phyloP scores from a whole-genome alignment of 2,329 filamentous ascomycete species.

The Pseudocercospora cruenta region DNA sequence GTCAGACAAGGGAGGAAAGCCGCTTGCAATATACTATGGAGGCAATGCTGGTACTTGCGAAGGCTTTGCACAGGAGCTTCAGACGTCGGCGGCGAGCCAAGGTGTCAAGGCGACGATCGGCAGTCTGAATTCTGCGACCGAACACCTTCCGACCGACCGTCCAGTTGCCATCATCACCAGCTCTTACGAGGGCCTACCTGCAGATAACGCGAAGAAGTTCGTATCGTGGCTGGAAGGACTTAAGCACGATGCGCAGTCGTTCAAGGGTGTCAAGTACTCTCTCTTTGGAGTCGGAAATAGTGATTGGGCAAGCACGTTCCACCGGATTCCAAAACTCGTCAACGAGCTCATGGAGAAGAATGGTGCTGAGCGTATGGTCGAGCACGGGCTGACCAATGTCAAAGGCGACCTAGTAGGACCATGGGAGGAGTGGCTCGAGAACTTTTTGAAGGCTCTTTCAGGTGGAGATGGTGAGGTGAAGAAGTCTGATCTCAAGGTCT shows the following conservation, averaged over 20 bases:
- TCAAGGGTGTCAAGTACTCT: constrained; percentile 43
- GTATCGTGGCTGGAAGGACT: constrained; percentile 42
- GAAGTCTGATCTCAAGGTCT: constrained; percentile 5
- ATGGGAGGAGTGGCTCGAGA: constrained; percentile 45
- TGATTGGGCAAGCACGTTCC: constrained; percentile 49
- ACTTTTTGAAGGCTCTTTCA: constrained; percentile 6
- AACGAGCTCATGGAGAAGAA: constrained; percentile 38
- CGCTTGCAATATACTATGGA: constrained; percentile 13
- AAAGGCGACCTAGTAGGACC: constrained; percentile 45
- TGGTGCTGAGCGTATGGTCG: constrained; percentile 37
- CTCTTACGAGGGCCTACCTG: constrained; percentile 48
- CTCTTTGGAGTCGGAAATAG: constrained; percentile 49
- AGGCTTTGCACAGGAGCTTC: constrained; percentile 45
- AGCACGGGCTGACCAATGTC: constrained; percentile 42
- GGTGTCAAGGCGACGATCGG: constrained; percentile 43
- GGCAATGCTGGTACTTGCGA: constrained; percentile 41
- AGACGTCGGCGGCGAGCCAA: constrained; percentile 40
- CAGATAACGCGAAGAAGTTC: constrained; percentile 49
- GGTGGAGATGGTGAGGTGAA: background rate
- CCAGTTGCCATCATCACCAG: constrained; percentile 46
- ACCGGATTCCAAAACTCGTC: constrained; percentile 45
- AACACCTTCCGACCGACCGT: constrained; percentile 39
- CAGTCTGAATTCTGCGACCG: constrained; percentile 38
- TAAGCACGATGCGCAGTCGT: constrained; percentile 19
- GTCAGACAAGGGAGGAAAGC: background rate